Percentiles rank a stretch among this genome's conserved stretches.
phyloP scores from a whole-genome alignment of 2,329 filamentous ascomycete genomes.

The Nemania sp. region DNA sequence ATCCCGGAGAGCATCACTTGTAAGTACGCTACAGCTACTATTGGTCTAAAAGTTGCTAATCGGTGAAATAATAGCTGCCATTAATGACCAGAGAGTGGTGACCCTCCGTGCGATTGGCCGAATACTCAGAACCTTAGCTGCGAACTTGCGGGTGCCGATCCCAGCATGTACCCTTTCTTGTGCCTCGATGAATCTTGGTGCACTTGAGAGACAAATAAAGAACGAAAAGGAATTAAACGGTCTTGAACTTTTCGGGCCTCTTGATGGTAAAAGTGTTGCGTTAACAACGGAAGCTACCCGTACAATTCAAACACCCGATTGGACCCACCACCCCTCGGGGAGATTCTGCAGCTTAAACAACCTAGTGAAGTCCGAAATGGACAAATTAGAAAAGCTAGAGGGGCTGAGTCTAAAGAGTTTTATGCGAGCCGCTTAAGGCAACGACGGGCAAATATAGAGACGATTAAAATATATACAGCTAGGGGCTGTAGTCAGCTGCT shows the following conservation, averaged over 20 bases:
- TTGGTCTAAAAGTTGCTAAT: background rate
- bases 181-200: slow-evolving; percentile 18
- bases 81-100: background rate
- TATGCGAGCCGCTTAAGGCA: too few relatives aligned
- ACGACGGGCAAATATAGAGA: too few relatives aligned
- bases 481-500: too few relatives aligned
- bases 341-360: too few relatives aligned
- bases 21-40: background rate
- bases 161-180: slow-evolving; percentile 13
- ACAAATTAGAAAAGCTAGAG: too few relatives aligned
- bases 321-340: background rate
- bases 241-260: background rate
- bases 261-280: background rate
- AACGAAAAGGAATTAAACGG: background rate
- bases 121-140: background rate
- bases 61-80: background rate
- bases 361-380: too few relatives aligned
- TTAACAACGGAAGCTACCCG: slow-evolving; percentile 3
- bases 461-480: too few relatives aligned
- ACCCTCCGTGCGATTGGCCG: background rate
- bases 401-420: too few relatives aligned
- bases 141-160: background rate
- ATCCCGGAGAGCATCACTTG: slow-evolving; percentile 9
- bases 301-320: background rate
- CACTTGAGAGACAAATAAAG: background rate